phyloP scores from a whole-genome alignment of 768 basidiomycete species.

The Kwoniella pini region DNA sequence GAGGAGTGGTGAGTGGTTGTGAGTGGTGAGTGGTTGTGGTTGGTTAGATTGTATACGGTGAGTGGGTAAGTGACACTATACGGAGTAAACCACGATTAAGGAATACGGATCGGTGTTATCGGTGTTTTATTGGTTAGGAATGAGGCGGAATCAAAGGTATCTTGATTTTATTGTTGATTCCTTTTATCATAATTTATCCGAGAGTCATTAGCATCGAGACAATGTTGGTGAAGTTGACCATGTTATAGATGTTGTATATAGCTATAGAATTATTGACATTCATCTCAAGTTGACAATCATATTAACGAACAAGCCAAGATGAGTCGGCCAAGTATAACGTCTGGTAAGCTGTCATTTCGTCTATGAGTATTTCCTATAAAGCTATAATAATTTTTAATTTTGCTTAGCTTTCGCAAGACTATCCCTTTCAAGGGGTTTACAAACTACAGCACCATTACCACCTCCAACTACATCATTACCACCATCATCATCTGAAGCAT shows the following conservation, averaged over 20 bases:
- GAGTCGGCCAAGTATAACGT: conserved; percentile 1
- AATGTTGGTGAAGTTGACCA: neutral
- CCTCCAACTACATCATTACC: conserved; percentile 28
- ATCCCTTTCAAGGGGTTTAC: conserved; percentile 22
- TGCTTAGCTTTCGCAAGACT: conserved; percentile 18
- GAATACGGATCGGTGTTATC: conserved; percentile 31
- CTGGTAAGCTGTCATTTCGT: neutral
- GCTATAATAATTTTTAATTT: neutral
- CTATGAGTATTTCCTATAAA: conserved; percentile 1
- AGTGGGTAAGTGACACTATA: neutral
- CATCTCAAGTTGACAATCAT: neutral
- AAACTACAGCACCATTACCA: conserved; percentile 43
- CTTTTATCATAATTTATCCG: conserved; percentile 1
- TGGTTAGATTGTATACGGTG: neutral
- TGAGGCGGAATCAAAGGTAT: conserved; percentile 3
- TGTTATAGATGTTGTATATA: too few species aligned
- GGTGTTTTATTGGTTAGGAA: conserved; percentile 3
- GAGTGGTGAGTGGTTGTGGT: neutral
- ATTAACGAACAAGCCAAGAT: neutral
- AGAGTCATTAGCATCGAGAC: neutral
- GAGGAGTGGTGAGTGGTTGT: conserved; percentile 4
- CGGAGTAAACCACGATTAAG: conserved; percentile 11
- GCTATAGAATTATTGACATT: too few species aligned
- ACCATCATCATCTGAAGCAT: conserved; percentile 20
- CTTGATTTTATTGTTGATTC: neutral